phyloP scores from a whole-genome alignment of 2,329 filamentous ascomycete species.

The Clarireedia paspali region DNA sequence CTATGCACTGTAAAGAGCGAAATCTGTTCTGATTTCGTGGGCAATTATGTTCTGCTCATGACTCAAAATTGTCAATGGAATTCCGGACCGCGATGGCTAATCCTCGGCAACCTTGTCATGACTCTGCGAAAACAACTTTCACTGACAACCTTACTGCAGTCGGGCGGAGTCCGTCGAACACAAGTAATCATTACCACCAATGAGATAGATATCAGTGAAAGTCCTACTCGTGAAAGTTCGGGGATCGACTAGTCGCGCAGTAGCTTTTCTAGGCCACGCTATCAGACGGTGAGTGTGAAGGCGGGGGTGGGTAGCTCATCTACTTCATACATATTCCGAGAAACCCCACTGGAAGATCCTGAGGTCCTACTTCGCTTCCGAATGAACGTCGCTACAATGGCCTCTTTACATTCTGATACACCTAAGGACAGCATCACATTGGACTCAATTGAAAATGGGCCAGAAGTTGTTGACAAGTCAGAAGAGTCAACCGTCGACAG shows the following conservation, averaged over 20 bases:
- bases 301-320: background rate
- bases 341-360: too few relatives aligned
- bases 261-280: background rate
- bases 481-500: constrained; percentile 6
- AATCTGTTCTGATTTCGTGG: too few relatives aligned
- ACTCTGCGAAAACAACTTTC: background rate
- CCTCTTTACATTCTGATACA: background rate
- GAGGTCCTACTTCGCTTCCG: too few relatives aligned
- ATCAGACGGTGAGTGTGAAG: background rate
- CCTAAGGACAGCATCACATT: background rate
- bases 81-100: background rate
- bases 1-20: too few relatives aligned
- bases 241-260: background rate
- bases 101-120: background rate
- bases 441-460: background rate
- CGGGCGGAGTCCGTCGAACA: background rate
- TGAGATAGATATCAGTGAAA: background rate
- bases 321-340: background rate
- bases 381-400: too few relatives aligned
- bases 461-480: background rate
- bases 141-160: background rate
- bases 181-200: background rate
- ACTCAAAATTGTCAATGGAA: too few relatives aligned
- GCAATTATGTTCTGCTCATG: too few relatives aligned
- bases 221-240: background rate